Base-by-base conservation (phyloP, 202 grass and related monocot species). In the Brachypodium distachyon region DNA sequence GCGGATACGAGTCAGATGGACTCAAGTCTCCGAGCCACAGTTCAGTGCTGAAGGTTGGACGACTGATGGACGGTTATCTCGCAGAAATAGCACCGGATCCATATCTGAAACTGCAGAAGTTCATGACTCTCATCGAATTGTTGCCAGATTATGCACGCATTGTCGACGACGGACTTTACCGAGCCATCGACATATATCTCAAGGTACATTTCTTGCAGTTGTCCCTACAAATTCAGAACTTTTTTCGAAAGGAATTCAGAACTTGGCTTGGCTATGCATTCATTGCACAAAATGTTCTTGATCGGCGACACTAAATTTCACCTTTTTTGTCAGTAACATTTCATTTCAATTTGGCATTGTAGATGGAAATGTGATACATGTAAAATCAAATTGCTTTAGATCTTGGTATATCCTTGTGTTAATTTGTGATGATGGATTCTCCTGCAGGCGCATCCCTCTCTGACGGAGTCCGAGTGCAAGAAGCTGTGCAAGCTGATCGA, bases 401-500 rank as follows among this genome's bases (percentile, higher is more conserved):
- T n/a, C n/a, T n/a, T n/a, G n/a, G n/a, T n/a, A n/a, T n/a, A n/a
- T n/a, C n/a, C n/a, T n/a, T n/a, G 32, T 56, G 10, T 61, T 39
- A 13, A 64, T 7, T 21, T 73, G 40, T 42, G 12, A 48, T 70
- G 34, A 9, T 60, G n/a, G n/a, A n/a, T n/a, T n/a, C n/a, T n/a
- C n/a, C n/a, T n/a, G n/a, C 78, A 93, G 91, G 94, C 94, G n/a
- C 91, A 97, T 58, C 94, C 94, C 4, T 94, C 94, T 32, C 83
- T 97, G 27, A 94, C 86, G 18, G 91, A 94, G 8, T 92, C 91
- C 1, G 91, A 94, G 59, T 94, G 94, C 88, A 97, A 88, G 80
- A 91, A 92, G 87, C 75, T 94, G 42, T 97, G 94, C 94, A 97
- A 90, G 81, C 84, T 97, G 77, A 92, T 97, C 25, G 91, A 97